phyloP scores from a whole-genome alignment of 306 rosid genomes.

The Sicyos baderoa region DNA sequence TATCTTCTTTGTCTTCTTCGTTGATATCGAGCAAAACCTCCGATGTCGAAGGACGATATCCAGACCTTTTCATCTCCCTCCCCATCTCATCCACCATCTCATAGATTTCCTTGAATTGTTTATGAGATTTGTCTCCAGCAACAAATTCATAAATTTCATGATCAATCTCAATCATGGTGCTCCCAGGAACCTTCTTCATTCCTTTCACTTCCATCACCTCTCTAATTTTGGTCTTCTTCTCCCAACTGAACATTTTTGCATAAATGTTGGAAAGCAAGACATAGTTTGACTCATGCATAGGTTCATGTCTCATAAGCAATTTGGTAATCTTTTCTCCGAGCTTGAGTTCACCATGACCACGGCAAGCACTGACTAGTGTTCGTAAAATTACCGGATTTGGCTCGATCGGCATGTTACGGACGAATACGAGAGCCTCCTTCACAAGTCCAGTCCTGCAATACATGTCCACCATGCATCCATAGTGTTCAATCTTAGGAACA shows the following conservation, averaged over 20 bases:
- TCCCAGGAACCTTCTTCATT: slow-evolving; percentile 72
- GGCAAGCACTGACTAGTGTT: slow-evolving; percentile 60
- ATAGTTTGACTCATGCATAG: slow-evolving; percentile 63
- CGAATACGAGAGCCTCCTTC: slow-evolving; percentile 61
- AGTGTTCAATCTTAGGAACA: slow-evolving; percentile 79
- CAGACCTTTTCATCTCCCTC: slow-evolving; percentile 68
- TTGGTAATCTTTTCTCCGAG: slow-evolving; percentile 65
- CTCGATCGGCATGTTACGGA: slow-evolving; percentile 52
- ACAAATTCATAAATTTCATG: slow-evolving; percentile 61
- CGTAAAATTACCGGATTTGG: slow-evolving; percentile 72
- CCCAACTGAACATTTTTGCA: slow-evolving; percentile 69
- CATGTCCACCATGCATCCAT: slow-evolving; percentile 86
- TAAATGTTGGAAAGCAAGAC: slow-evolving; percentile 79
- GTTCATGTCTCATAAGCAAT: slow-evolving; percentile 49
- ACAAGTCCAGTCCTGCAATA: slow-evolving; percentile 76
- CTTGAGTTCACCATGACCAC: slow-evolving; percentile 57
- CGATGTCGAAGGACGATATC: slow-evolving; percentile 67
- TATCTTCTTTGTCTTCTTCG: slow-evolving; percentile 83
- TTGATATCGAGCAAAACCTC: slow-evolving; percentile 77
- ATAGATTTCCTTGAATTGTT: slow-evolving; percentile 51
- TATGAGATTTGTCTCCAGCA: slow-evolving; percentile 78
- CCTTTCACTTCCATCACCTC: slow-evolving; percentile 72
- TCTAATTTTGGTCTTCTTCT: slow-evolving; percentile 71
- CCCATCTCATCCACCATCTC: slow-evolving; percentile 86
- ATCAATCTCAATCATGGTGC: slow-evolving; percentile 84